These are phyloP conservation scores for Paecilomyces fulvus DNA, from an alignment of 2,329 filamentous ascomycete genomes.

Conservation along the genomic window DNA sequence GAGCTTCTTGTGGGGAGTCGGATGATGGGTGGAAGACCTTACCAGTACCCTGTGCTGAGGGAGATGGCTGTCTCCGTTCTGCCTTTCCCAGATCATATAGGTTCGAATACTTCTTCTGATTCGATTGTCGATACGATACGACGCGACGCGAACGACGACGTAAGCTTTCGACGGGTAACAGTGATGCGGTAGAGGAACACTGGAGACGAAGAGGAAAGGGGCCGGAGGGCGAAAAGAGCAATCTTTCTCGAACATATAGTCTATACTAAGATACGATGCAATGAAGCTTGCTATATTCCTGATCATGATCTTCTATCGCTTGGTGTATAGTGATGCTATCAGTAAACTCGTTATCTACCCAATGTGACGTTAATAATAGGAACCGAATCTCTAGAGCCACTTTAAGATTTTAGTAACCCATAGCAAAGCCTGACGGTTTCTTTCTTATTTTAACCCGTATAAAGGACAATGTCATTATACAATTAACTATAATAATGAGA, in stretches of 20 bases:
- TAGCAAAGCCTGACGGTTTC: too few species aligned
- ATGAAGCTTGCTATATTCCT: background rate
- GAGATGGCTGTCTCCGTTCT: constrained; percentile 1
- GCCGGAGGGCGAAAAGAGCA: background rate
- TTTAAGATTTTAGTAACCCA: too few species aligned
- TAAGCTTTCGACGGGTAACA: background rate
- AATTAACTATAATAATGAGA: too few species aligned
- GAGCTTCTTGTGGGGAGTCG: background rate
- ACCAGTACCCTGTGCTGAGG: constrained; percentile 1
- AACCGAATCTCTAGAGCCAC: too few species aligned
- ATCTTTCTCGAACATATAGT: too few species aligned
- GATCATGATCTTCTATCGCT: too few species aligned
- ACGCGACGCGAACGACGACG: background rate
- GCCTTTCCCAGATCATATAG: background rate
- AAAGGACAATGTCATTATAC: too few species aligned
- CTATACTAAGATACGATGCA: too few species aligned
- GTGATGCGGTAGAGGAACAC: background rate
- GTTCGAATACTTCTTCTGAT: background rate
- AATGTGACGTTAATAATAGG: too few species aligned
- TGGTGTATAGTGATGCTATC: too few species aligned
- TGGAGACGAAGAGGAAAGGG: background rate
- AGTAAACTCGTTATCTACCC: too few species aligned
- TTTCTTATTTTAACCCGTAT: too few species aligned
- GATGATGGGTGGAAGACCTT: constrained; percentile 5
- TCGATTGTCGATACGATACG: background rate